A percentile compares a stretch with the other conserved stretches of the same genome.
Conservation (phyloP, 305 asterid species). For the Plantago coronopus region DNA sequence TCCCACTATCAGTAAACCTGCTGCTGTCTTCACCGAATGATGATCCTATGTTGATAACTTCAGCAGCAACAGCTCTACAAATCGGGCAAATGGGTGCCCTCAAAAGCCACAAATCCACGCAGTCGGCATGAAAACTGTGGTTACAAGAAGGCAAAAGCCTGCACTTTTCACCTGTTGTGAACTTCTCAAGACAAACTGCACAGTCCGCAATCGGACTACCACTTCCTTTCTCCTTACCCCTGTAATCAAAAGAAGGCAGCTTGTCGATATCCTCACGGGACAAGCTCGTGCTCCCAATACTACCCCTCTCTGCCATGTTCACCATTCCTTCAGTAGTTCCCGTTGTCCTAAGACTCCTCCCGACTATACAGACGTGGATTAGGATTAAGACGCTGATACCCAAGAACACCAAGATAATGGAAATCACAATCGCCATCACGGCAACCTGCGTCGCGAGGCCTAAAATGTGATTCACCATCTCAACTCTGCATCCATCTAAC, state of each 20-base stretch:
- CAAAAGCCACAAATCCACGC: conserved; percentile 63
- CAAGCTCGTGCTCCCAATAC: conserved; percentile 52
- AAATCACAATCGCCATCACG: conserved; percentile 37
- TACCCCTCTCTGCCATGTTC: conserved; percentile 31
- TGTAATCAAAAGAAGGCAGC: conserved; percentile 59
- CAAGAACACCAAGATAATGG: conserved; percentile 35
- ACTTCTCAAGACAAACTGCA: conserved; percentile 56
- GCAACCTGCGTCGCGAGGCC: conserved; percentile 27
- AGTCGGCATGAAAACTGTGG: conserved; percentile 58
- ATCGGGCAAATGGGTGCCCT: conserved; percentile 49
- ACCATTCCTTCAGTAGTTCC: conserved; percentile 14
- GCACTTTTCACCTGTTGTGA: conserved; percentile 53
- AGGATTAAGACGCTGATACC: conserved; percentile 46
- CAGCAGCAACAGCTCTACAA: conserved; percentile 42
- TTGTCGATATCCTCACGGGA: conserved; percentile 61
- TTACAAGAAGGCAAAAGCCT: conserved; percentile 51
- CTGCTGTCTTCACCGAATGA: conserved; percentile 16
- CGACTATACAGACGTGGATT: conserved; percentile 47
- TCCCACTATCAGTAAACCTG: conserved; percentile 2
- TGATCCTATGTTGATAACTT: conserved; percentile 3
- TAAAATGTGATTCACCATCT: conserved; percentile 23
- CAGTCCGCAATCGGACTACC: conserved; percentile 41
- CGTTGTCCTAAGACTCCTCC: conserved; percentile 38
- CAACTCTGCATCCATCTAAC: conserved; percentile 6
- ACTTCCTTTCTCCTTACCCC: conserved; percentile 30